phyloP scores from a whole-genome alignment of 371 early-diverging fungal genomes.

The Mortierella sp. region DNA sequence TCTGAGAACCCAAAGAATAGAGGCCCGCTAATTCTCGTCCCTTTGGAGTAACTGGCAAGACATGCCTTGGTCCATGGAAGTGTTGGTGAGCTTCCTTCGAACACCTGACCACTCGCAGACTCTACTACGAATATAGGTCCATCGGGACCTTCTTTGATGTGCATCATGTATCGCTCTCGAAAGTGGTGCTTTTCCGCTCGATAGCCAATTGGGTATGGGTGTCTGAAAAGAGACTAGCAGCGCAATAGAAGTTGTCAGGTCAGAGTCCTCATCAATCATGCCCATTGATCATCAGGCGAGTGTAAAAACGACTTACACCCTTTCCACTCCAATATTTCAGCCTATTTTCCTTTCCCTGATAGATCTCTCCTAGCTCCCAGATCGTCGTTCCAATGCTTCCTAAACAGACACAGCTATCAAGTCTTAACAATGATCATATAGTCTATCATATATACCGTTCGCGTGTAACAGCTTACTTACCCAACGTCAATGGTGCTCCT shows the following conservation, averaged over 20 bases:
- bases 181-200: conserved; percentile 49
- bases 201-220: conserved; percentile 54
- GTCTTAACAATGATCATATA: background rate
- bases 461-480: conserved; percentile 15
- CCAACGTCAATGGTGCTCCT: conserved; percentile 29
- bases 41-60: conserved; percentile 49
- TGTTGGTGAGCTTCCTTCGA: conserved; percentile 45
- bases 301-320: conserved; percentile 28
- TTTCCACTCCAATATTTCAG: conserved; percentile 51
- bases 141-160: conserved; percentile 43
- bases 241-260: no score
- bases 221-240: conserved; percentile 41
- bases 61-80: conserved; percentile 54
- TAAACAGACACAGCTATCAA: background rate
- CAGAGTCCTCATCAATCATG: no score
- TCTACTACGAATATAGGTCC: conserved; percentile 50
- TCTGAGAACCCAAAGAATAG: conserved; percentile 55
- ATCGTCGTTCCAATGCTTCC: conserved; percentile 53
- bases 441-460: background rate
- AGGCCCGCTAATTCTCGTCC: conserved; percentile 54
- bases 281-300: background rate
- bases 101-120: conserved; percentile 28
- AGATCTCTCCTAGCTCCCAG: conserved; percentile 49
- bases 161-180: conserved; percentile 43
- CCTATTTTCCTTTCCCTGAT: conserved; percentile 38